Conservation (phyloP, 257 asterid genomes). For the Nicotiana attenuata region DNA sequence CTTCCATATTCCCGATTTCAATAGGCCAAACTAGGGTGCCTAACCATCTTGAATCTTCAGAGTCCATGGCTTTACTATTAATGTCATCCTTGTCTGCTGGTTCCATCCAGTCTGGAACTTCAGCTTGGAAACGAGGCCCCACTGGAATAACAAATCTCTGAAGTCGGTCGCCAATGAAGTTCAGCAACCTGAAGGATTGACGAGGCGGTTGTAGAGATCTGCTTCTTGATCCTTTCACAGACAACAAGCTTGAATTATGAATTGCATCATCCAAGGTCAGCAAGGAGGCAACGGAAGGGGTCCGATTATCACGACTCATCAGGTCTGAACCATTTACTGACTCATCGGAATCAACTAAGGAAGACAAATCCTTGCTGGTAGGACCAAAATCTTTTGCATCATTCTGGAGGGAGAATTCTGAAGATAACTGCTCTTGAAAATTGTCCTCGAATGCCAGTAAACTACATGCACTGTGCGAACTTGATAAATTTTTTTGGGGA, state of each 20-base stretch:
- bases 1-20: slow-evolving; percentile 14
- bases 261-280: slow-evolving; percentile 18
- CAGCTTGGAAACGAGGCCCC: slow-evolving; percentile 81
- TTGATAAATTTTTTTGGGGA: slow-evolving; percentile 23
- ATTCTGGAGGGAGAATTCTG: slow-evolving; percentile 25
- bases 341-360: slow-evolving; percentile 46
- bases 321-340: slow-evolving; percentile 46
- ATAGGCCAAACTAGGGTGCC: slow-evolving; percentile 64
- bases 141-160: slow-evolving; percentile 56
- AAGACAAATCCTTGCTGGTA: slow-evolving; percentile 22
- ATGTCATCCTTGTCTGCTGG: slow-evolving; percentile 22
- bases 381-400: slow-evolving; percentile 22
- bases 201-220: slow-evolving; percentile 34
- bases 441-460: slow-evolving; percentile 37
- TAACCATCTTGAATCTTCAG: slow-evolving; percentile 56
- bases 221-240: slow-evolving; percentile 19
- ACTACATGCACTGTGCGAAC: slow-evolving; percentile 45
- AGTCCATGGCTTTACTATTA: slow-evolving; percentile 15
- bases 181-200: slow-evolving; percentile 34
- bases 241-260: slow-evolving; percentile 22
- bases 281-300: slow-evolving; percentile 15
- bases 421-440: slow-evolving; percentile 25
- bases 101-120: slow-evolving; percentile 51
- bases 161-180: slow-evolving; percentile 34
- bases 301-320: slow-evolving; percentile 31